Conservation (phyloP, 2,329 filamentous ascomycete genomes). For the Aspergillus novofumigatus region DNA sequence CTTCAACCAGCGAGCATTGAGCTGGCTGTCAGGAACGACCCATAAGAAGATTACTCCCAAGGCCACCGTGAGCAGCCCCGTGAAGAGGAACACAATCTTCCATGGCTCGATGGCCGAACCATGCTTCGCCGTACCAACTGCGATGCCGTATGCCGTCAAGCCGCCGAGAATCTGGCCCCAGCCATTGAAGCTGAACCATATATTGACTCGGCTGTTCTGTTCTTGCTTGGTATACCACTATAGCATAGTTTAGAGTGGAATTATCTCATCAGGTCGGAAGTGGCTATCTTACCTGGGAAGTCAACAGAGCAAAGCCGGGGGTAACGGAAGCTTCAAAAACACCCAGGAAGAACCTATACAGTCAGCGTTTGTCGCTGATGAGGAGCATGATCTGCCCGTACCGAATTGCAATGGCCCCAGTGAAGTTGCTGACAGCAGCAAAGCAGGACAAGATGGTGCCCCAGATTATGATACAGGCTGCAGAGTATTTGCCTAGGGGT, state of each 20-base stretch:
- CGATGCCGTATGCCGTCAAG: slow-evolving; percentile 60
- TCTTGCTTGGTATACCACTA: slow-evolving; percentile 70
- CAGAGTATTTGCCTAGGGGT: slow-evolving; percentile 64
- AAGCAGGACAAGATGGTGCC: slow-evolving; percentile 59
- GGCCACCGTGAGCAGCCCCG: slow-evolving; percentile 49
- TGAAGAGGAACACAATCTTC: slow-evolving; percentile 60
- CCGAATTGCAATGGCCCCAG: slow-evolving; percentile 60
- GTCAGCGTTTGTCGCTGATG: background rate
- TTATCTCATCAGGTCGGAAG: background rate
- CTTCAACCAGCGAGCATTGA: slow-evolving; percentile 60
- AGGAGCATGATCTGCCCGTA: background rate
- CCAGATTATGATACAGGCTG: slow-evolving; percentile 62
- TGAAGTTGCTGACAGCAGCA: slow-evolving; percentile 58
- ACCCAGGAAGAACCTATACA: slow-evolving; percentile 56
- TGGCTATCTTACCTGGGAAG: slow-evolving; percentile 44
- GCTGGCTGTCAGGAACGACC: slow-evolving; percentile 56
- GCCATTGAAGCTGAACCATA: slow-evolving; percentile 68
- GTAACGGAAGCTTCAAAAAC: slow-evolving; percentile 66
- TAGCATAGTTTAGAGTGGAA: background rate
- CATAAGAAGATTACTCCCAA: slow-evolving; percentile 50
- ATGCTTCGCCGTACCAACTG: slow-evolving; percentile 50
- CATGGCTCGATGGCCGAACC: slow-evolving; percentile 59
- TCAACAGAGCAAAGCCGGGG: slow-evolving; percentile 65
- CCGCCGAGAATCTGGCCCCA: slow-evolving; percentile 62
- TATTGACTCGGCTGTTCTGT: slow-evolving; percentile 58